Base-by-base conservation (phyloP, 805 yeast species). In the Hyphopichia homilentoma region DNA sequence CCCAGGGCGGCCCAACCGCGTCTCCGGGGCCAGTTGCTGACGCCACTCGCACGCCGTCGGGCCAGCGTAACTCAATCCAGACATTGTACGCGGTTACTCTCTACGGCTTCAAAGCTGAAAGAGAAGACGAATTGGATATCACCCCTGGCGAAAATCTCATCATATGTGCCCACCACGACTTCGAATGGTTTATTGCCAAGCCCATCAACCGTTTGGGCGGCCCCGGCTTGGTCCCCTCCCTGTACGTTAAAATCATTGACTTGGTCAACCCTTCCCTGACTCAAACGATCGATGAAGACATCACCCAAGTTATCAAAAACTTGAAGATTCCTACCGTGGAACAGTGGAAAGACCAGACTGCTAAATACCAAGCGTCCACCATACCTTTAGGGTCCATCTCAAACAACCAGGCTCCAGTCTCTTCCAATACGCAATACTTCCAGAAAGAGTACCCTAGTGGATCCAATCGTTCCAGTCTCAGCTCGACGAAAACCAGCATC, bases 111-210 rank as follows among this genome's bases (percentile, higher is more conserved):
- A 72, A 68, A 39, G 97, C 97, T 5, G 88, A 84, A 47, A 57
- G 79, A 32, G 69, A 70, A 5, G 98, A 94, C 61, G 99, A 93
- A 59, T 70, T 93, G 43, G 81, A 82, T 41, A 86, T 90, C 3
- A 52, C 59, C 18, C 84, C 84, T 1, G 97, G 97, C 23, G 99
- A 93, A 48, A 82, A 84, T 47, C 73, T 93, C 40, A 84, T 89
- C 19, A 78, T 94, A 8, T 90, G 96, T 60, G 99, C 99, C 2
- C 97, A 90, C 59, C 95, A 90, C 52, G 88, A 87, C 35, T 84
- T 70, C 43, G 99, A 94, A 61, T 93, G 99, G 99, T 89, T 88
- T 48, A 93, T 93, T 38, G 97, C 97, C 4, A 93, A 93, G 56
- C 96, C 96, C 9, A 84, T 93, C 26, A 94, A 90, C 38, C 70